Evolutionary conservation across 495 filamentous ascomycete species (phyloP), one percentile per base, ranked within the genome.

Genomic region (Penicillium chermesinum): DNA sequence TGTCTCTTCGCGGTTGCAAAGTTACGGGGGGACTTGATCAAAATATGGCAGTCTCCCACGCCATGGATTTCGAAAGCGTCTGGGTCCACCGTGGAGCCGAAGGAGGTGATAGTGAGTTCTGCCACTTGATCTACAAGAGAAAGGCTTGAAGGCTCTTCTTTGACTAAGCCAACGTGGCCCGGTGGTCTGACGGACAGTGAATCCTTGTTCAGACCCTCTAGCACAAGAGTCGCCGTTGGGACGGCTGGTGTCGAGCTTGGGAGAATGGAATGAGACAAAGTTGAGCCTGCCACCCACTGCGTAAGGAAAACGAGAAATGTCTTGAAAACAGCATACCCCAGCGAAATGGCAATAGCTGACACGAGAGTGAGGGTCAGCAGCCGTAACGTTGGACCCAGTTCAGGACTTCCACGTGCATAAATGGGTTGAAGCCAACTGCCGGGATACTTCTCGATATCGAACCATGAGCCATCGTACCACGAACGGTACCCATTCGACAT

Each of bases 11-110:
- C 61, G 32, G 64, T 57, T 13, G 62, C 54, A 49, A 79, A 67
- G 38, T 69, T 70, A 39, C 66, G 69, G 10, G 81, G 78, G 9
- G 80, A 75, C 38, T 76, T 78, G 46, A 86, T 72, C 20, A 83
- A 57, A 46, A 86, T 72, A 54, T 86, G 75, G 47, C 71, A 75
- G 50, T 84, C 77, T 7, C 80, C 82, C 52, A 84, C 69, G 19
- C 79, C 70, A 48, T 82, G 77, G n/a, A 84, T 66, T 50, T 81
- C 78, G 59, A 83, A 84, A 4, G 63, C 51, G 34, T 77, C 67
- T 1, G 65, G 37, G 1, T 37, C 49, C 10, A 25, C 48, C 19
- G 49, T 41, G 17, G 44, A 21, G 13, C 48, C 50, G 12, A 49
- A 18, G 20, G 51, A 27, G n/a, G 60, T 46, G 21, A 58, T 50